Evolutionary conservation across 257 asterid genomes (phyloP).

Genomic region (Solanum piurae): DNA sequence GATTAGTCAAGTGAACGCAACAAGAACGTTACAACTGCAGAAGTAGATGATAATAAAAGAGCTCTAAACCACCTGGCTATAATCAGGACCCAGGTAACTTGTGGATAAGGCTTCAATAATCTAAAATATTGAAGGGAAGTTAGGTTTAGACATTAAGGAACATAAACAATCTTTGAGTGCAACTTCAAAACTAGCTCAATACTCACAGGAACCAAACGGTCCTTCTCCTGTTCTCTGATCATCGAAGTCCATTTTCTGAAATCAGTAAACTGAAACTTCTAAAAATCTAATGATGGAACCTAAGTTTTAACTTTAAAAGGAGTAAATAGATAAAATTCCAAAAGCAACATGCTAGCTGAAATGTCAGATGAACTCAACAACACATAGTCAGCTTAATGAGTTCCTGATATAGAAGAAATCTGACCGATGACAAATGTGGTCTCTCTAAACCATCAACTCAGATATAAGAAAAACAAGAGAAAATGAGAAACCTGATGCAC

Average conservation of each 20-base stretch:
- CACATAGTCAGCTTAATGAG: neutral
- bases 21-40: neutral
- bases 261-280: conserved; percentile 6
- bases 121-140: conserved; percentile 8
- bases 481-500: neutral
- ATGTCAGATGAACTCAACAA: neutral
- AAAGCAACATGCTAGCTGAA: neutral
- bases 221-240: conserved; percentile 91
- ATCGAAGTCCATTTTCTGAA: conserved; percentile 88
- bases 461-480: neutral
- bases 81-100: conserved; percentile 91
- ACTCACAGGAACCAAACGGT: conserved; percentile 87
- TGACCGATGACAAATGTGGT: neutral
- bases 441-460: neutral
- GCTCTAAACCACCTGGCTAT: conserved; percentile 62
- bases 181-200: conserved; percentile 1
- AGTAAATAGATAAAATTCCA: neutral
- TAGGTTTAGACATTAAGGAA: neutral
- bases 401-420: neutral
- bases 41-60: neutral
- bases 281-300: neutral
- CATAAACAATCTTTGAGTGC: neutral
- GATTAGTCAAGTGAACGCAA: conserved; percentile 11
- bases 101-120: conserved; percentile 83
- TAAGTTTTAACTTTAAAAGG: neutral